Conservation (phyloP, 345 rosid genomes). For the Corchorus capsularis region DNA sequence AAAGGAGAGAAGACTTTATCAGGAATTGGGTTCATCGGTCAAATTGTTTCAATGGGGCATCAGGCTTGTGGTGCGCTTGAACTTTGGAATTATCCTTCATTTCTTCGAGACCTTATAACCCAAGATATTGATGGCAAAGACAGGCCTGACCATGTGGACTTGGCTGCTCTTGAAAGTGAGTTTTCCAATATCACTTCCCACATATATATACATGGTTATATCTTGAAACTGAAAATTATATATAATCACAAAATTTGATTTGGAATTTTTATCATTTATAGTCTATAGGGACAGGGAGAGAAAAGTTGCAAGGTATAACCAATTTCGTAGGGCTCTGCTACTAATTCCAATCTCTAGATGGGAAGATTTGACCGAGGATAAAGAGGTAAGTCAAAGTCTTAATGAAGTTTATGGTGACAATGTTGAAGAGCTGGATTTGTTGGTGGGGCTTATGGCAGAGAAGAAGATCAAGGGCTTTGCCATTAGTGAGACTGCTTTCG, state of each 20-base stretch:
- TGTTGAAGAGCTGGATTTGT: slow-evolving; percentile 56
- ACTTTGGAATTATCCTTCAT: slow-evolving; percentile 60
- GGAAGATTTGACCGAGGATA: slow-evolving; percentile 64
- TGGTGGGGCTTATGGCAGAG: slow-evolving; percentile 67
- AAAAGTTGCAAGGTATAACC: slow-evolving; percentile 56
- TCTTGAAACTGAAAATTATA: too few relatives aligned
- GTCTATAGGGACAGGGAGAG: slow-evolving; percentile 72
- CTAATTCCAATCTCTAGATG: slow-evolving; percentile 54
- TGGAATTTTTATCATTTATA: not conserved
- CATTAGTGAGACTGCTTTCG: slow-evolving; percentile 64
- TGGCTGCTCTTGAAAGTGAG: slow-evolving; percentile 57
- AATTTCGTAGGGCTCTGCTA: slow-evolving; percentile 45
- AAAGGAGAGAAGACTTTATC: slow-evolving; percentile 42
- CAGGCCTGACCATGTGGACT: slow-evolving; percentile 49
- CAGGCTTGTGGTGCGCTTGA: slow-evolving; percentile 61
- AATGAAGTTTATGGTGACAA: slow-evolving; percentile 51
- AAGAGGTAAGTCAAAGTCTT: slow-evolving; percentile 40
- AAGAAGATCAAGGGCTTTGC: slow-evolving; percentile 68
- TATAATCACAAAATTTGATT: not conserved
- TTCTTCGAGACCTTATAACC: slow-evolving; percentile 45
- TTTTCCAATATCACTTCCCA: too few relatives aligned
- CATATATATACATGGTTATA: too few relatives aligned
- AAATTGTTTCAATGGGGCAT: slow-evolving; percentile 70
- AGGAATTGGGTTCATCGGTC: slow-evolving; percentile 42
- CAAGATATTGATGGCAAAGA: slow-evolving; percentile 47